Percentiles rank a stretch among this genome's conserved stretches.
Conservation (phyloP, 768 basidiomycete genomes). For the Lactarius indigo region DNA sequence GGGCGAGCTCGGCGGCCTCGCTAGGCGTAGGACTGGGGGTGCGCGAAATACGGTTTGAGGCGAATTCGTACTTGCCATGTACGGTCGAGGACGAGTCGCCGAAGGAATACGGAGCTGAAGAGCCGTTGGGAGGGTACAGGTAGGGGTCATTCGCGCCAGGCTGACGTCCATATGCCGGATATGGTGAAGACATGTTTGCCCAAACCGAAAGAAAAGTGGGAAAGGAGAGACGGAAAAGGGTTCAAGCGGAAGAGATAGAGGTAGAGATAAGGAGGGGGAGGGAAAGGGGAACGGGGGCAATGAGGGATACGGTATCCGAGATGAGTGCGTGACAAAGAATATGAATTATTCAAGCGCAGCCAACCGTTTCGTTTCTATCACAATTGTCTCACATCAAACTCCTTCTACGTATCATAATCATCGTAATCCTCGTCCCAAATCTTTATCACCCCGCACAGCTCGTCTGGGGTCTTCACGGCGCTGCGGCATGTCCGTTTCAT, state of each 20-base stretch:
- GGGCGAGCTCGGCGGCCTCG: slow-evolving; percentile 33
- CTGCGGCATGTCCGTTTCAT: not conserved
- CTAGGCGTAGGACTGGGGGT: slow-evolving; percentile 38
- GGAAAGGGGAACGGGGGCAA: not conserved
- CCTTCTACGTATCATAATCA: not conserved
- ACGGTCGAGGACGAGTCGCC: slow-evolving; percentile 13
- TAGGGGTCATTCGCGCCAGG: slow-evolving; percentile 4
- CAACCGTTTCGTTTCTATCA: not conserved
- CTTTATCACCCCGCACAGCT: not conserved
- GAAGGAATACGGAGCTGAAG: not conserved
- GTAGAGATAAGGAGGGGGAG: not conserved
- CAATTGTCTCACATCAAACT: not conserved
- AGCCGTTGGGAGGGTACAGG: slow-evolving; percentile 21
- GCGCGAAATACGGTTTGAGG: slow-evolving; percentile 18
- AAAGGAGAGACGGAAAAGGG: not conserved
- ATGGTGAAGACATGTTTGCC: slow-evolving; percentile 22
- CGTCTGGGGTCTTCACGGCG: not conserved
- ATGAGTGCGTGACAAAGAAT: not conserved
- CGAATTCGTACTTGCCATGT: slow-evolving; percentile 16
- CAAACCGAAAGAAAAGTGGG: not conserved
- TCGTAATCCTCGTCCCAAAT: not conserved
- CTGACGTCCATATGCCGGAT: slow-evolving; percentile 24
- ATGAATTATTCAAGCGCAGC: not conserved
- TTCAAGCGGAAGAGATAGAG: not conserved
- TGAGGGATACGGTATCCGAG: not conserved